Evolutionary conservation across 441 rosid species (phyloP).

Genomic region (Rhodomyrtus psidioides): DNA sequence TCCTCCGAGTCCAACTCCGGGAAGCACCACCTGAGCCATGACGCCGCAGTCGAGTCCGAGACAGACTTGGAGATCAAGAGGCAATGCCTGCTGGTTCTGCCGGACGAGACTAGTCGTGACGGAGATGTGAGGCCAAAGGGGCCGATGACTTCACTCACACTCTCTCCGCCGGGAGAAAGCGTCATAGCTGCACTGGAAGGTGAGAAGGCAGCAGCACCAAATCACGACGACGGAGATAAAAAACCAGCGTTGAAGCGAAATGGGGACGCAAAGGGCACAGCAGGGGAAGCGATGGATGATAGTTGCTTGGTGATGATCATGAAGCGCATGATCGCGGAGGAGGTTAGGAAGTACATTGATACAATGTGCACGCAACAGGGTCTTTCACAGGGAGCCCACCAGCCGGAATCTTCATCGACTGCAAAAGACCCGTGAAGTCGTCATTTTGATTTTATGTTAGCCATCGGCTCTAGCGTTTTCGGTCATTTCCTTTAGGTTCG

Average conservation of each 20-base stretch:
- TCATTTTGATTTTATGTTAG: neutral
- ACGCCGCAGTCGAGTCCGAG: slow-evolving; percentile 9
- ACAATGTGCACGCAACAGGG: neutral
- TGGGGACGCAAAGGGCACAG: neutral
- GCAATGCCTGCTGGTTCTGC: slow-evolving; percentile 9
- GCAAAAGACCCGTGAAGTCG: neutral
- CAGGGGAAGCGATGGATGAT: slow-evolving; percentile 4
- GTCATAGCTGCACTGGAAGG: neutral
- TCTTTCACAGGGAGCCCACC: neutral
- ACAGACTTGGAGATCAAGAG: slow-evolving; percentile 12
- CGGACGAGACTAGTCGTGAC: neutral
- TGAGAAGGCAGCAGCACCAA: neutral
- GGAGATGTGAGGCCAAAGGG: slow-evolving; percentile 4
- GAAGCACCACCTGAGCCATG: slow-evolving; percentile 3
- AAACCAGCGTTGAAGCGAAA: neutral
- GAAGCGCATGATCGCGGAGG: slow-evolving; percentile 38
- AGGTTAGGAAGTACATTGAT: slow-evolving; percentile 38
- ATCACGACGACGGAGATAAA: neutral
- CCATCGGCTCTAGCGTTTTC: neutral
- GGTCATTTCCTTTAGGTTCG: neutral
- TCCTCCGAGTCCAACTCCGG: slow-evolving; percentile 25
- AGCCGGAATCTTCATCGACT: neutral
- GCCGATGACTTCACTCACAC: slow-evolving; percentile 30
- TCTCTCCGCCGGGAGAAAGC: slow-evolving; percentile 42
- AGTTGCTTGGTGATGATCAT: slow-evolving; percentile 25